Evolutionary conservation across 1,284 basidiomycete species (phyloP).

Genomic region (Ganoderma lucidum): DNA sequence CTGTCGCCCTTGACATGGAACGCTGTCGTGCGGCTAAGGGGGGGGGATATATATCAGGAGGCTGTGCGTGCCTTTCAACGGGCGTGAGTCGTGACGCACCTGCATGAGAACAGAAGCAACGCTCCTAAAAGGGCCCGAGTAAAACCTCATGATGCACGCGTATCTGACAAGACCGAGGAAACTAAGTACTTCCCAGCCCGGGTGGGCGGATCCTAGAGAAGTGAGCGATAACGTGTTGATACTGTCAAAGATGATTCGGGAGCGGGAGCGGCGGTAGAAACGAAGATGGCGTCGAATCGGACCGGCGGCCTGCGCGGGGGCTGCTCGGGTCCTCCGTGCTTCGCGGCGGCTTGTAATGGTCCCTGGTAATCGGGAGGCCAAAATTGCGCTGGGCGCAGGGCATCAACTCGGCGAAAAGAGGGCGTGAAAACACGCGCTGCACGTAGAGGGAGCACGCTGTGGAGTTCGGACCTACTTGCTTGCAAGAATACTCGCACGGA

Average conservation of each 20-base stretch:
- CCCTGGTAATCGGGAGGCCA: background rate
- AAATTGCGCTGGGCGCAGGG: background rate
- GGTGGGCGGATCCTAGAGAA: background rate
- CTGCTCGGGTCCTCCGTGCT: slow-evolving; percentile 1
- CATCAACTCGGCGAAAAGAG: background rate
- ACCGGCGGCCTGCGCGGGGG: background rate
- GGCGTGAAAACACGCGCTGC: background rate
- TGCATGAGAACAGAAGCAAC: background rate
- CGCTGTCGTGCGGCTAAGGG: background rate
- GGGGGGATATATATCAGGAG: background rate
- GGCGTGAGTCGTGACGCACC: background rate
- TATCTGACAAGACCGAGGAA: background rate
- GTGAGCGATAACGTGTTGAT: background rate
- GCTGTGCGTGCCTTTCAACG: background rate
- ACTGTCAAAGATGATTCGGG: background rate
- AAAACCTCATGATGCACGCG: background rate
- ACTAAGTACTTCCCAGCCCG: background rate
- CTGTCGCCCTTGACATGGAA: background rate
- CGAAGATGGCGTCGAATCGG: background rate
- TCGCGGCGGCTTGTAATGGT: background rate
- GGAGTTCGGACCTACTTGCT: background rate
- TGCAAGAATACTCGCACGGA: background rate
- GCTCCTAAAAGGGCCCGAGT: background rate
- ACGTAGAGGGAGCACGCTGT: background rate
- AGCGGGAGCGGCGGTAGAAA: background rate